Conservation (phyloP, 148 eudicot species). For the Nyssa sinensis region DNA sequence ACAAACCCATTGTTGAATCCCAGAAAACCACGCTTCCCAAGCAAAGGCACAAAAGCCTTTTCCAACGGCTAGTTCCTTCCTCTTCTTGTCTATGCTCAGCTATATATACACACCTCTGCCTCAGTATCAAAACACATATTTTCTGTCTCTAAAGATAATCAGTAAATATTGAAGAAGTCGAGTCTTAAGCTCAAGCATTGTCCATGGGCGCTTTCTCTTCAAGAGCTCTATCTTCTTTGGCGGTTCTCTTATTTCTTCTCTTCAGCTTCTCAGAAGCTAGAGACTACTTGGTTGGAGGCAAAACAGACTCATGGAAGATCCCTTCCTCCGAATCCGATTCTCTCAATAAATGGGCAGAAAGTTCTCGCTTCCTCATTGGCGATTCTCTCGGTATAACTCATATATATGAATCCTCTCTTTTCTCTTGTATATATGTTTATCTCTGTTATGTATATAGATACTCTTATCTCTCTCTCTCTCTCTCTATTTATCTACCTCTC, state of each 20-base stretch:
- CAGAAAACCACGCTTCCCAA: background rate
- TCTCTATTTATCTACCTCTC: too few relatives aligned
- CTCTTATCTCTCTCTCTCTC: background rate
- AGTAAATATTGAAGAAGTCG: too few relatives aligned
- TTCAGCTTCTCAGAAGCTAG: conserved; percentile 40
- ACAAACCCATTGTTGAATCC: too few relatives aligned
- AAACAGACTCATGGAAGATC: conserved; percentile 51
- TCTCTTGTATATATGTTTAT: too few relatives aligned
- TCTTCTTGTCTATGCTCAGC: background rate
- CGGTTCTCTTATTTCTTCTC: conserved; percentile 17
- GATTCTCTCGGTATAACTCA: conserved; percentile 54
- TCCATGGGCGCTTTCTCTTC: conserved; percentile 29
- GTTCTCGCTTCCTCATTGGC: conserved; percentile 46
- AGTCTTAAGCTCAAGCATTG: background rate
- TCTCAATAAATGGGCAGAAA: conserved; percentile 66
- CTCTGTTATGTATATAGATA: too few relatives aligned
- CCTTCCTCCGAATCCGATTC: conserved; percentile 57
- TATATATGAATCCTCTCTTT: too few relatives aligned
- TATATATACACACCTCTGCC: background rate
- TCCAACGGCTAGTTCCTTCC: conserved; percentile 37
- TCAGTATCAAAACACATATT: too few relatives aligned
- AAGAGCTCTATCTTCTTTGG: conserved; percentile 17
- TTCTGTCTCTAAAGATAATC: background rate
- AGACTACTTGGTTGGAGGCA: conserved; percentile 64
- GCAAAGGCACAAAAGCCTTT: too few relatives aligned